Percentiles rank a stretch among this genome's conserved stretches.
phyloP scores from a whole-genome alignment of 768 basidiomycete genomes.

The Phlebiopsis gigantea region DNA sequence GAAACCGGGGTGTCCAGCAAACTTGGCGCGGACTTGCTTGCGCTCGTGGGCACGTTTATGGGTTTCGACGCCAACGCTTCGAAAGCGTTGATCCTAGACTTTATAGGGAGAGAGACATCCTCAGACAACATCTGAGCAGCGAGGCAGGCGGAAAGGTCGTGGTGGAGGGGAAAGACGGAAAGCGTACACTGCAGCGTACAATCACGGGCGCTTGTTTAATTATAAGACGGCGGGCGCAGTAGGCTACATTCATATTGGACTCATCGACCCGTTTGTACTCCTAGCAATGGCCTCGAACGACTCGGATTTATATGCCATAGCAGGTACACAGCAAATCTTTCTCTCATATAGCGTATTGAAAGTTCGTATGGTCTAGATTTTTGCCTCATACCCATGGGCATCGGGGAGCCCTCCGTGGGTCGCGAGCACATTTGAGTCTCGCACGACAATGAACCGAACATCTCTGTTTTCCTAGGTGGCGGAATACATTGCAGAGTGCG shows the following conservation, averaged over 20 bases:
- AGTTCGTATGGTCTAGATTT: constrained; percentile 53
- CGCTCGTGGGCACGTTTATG: constrained; percentile 17
- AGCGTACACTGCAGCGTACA: not conserved
- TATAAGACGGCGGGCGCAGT: not conserved
- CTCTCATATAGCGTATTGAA: constrained; percentile 3
- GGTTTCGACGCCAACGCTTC: constrained; percentile 38
- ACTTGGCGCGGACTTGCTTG: constrained; percentile 20
- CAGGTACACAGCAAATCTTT: constrained; percentile 40
- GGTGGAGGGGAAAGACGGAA: not conserved
- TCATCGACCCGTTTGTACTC: too few species aligned
- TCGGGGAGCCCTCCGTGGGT: constrained; percentile 62
- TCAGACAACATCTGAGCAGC: constrained; percentile 4
- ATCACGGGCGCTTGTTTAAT: constrained; percentile 1
- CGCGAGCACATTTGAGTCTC: not conserved
- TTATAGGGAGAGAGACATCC: constrained; percentile 38
- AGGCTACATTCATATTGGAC: too few species aligned
- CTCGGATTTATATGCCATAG: constrained; percentile 27
- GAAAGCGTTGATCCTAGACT: constrained; percentile 60
- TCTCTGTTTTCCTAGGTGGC: constrained; percentile 47
- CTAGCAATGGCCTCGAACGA: constrained; percentile 11
- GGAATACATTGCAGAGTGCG: constrained; percentile 76
- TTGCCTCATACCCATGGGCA: constrained; percentile 85
- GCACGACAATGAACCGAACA: not conserved
- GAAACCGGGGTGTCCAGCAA: constrained; percentile 49
- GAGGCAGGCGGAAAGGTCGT: not conserved